Evolutionary conservation across 2,329 filamentous ascomycete genomes (phyloP).

Genomic region (Gnomoniopsis smithogilvyi): DNA sequence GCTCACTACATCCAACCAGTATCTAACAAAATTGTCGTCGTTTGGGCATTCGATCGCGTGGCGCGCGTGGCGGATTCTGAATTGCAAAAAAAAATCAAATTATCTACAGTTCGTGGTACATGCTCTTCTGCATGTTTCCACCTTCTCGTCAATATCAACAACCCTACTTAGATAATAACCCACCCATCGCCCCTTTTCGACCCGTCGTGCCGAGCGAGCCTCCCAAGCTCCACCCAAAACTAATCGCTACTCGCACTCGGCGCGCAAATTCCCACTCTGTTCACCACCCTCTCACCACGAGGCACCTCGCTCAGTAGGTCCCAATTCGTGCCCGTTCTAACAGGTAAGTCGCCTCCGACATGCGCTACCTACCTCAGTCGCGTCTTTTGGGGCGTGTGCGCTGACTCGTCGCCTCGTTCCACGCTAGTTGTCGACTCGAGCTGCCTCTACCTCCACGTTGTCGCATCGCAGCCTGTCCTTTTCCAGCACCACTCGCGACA

Average conservation of each 20-base stretch:
- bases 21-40: not conserved
- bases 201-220: not conserved
- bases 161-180: not conserved
- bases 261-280: constrained; percentile 14
- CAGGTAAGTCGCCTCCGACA: constrained; percentile 1
- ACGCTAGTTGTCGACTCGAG: constrained; percentile 3
- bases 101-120: not conserved
- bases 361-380: not conserved
- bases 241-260: constrained; percentile 4
- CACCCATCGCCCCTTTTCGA: not conserved
- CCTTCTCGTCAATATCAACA: not conserved
- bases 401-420: constrained; percentile 9
- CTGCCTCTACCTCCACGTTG: constrained; percentile 2
- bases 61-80: not conserved
- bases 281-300: not conserved
- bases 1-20: not conserved
- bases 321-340: not conserved
- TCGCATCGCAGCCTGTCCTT: constrained; percentile 9
- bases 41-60: not conserved
- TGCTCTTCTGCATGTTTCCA: not conserved
- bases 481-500: constrained; percentile 1
- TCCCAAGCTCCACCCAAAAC: constrained; percentile 1
- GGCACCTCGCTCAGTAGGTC: not conserved
- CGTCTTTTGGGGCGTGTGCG: not conserved
- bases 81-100: not conserved